Evolutionary conservation across 1,139 yeast species (phyloP).

Genomic region (Blastobotrys arbuscula): DNA sequence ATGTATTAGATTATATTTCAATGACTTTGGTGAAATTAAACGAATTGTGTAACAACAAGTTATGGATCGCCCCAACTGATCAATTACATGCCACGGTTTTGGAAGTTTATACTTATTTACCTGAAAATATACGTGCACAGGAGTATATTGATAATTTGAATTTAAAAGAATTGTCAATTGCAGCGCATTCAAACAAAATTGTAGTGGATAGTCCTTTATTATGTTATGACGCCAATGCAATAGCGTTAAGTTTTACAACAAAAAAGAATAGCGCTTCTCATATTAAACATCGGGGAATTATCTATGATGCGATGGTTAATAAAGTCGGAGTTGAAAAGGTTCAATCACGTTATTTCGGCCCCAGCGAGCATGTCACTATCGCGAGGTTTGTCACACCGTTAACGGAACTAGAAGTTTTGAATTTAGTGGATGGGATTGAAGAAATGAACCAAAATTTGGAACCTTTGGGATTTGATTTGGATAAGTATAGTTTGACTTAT

Average conservation of each 20-base stretch:
- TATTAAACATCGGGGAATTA: neutral
- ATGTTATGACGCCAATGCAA: conserved; percentile 5
- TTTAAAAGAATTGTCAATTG: neutral
- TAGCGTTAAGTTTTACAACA: conserved; percentile 4
- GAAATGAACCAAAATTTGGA: neutral
- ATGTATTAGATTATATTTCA: neutral
- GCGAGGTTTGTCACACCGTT: neutral
- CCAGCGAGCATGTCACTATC: conserved; percentile 7
- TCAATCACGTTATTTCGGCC: conserved; percentile 5
- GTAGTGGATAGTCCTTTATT: neutral
- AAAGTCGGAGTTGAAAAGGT: neutral
- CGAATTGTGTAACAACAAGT: neutral
- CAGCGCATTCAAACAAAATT: neutral
- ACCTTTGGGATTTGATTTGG: neutral
- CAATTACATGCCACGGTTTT: neutral
- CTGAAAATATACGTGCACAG: neutral
- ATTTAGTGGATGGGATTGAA: neutral
- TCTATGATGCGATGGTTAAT: neutral
- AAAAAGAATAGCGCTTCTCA: neutral
- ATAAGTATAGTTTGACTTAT: conserved; percentile 1
- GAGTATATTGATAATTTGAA: neutral
- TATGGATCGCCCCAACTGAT: neutral
- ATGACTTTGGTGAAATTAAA: neutral
- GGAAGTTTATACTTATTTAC: neutral
- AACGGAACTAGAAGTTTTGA: neutral